Percentiles rank a stretch among this genome's conserved stretches.
These are phyloP conservation scores for Aspergillus homomorphus DNA, from an alignment of 495 filamentous ascomycete species.

Conservation along the genomic window DNA sequence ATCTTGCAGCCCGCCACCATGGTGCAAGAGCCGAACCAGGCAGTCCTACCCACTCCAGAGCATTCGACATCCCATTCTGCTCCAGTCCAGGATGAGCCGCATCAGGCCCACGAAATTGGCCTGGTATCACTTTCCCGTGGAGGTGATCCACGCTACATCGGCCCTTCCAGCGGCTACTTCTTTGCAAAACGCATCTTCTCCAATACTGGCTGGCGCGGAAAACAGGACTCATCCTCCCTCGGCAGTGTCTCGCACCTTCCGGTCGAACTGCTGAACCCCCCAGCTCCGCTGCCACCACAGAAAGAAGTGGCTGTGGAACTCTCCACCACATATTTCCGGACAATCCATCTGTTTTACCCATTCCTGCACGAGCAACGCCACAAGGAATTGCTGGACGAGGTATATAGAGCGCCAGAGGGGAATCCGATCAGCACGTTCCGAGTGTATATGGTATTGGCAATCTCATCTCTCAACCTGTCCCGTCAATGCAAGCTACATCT, in stretches of 20 bases:
- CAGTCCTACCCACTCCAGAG: no score
- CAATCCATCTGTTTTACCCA: constrained; percentile 41
- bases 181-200: constrained; percentile 43
- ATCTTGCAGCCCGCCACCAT: no score
- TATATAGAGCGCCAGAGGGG: constrained; percentile 25
- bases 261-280: constrained; percentile 34
- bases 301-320: constrained; percentile 37
- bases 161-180: constrained; percentile 42
- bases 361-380: constrained; percentile 43
- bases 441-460: constrained; percentile 46
- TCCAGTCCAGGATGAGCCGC: constrained; percentile 4
- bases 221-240: not conserved
- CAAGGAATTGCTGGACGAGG: constrained; percentile 28
- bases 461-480: constrained; percentile 42
- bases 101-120: constrained; percentile 39
- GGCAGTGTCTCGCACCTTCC: constrained; percentile 22
- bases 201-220: constrained; percentile 29
- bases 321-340: constrained; percentile 40
- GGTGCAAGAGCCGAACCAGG: no score
- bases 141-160: constrained; percentile 36
- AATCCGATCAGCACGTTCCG: constrained; percentile 33
- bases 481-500: constrained; percentile 38
- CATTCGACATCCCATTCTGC: not conserved
- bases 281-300: constrained; percentile 31
- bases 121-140: constrained; percentile 37